Percentiles rank a stretch among this genome's conserved stretches.
phyloP scores from a whole-genome alignment of 768 basidiomycete genomes.

The Psilocybe cubensis region DNA sequence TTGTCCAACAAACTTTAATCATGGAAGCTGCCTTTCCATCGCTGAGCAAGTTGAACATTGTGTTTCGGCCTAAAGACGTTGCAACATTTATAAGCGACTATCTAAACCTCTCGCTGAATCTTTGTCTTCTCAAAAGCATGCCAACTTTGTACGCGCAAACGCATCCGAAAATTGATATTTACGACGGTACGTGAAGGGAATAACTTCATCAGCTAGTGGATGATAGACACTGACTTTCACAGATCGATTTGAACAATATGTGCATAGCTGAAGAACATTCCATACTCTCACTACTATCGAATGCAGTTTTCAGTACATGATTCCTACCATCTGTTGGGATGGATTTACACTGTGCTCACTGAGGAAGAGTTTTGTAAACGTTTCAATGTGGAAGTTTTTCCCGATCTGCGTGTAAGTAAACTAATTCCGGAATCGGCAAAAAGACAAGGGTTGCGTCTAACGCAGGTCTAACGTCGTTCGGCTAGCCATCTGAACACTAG shows the following conservation, averaged over 20 bases:
- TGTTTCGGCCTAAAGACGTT: conserved; percentile 15
- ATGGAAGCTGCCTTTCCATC: neutral
- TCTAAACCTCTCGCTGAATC: conserved; percentile 7
- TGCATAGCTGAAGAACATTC: neutral
- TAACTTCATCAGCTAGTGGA: neutral
- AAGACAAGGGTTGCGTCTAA: too few relatives aligned
- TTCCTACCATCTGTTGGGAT: too few relatives aligned
- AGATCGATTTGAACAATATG: conserved; percentile 16
- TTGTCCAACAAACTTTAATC: conserved; percentile 8
- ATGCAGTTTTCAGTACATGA: too few relatives aligned
- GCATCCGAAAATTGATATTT: conserved; percentile 12
- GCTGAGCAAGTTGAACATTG: conserved; percentile 6
- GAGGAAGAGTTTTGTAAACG: too few relatives aligned
- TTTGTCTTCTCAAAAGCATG: conserved; percentile 5
- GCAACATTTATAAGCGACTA: conserved; percentile 10
- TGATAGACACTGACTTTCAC: neutral
- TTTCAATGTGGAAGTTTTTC: too few relatives aligned
- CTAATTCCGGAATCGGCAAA: too few relatives aligned
- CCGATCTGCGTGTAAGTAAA: too few relatives aligned
- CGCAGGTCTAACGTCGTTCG: too few relatives aligned
- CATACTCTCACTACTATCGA: too few relatives aligned
- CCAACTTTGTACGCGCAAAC: conserved; percentile 5
- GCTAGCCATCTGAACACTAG: too few relatives aligned
- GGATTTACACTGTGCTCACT: too few relatives aligned
- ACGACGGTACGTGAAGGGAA: conserved; percentile 12